phyloP scores from a whole-genome alignment of 768 basidiomycete genomes.

The Lactarius vividus region DNA sequence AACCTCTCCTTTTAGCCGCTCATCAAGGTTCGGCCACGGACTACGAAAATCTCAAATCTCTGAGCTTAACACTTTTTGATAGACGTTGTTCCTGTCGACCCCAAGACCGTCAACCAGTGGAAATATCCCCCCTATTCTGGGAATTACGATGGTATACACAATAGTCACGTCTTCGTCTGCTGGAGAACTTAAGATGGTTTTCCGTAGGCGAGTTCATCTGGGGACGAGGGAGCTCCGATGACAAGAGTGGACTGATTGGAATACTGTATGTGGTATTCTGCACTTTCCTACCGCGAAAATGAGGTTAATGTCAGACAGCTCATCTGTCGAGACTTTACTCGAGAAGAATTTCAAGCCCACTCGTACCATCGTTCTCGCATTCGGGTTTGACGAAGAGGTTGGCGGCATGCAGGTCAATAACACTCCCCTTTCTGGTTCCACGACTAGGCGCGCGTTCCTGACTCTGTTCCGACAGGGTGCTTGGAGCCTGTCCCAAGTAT shows the following conservation, averaged over 20 bases:
- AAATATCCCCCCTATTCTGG: constrained; percentile 63
- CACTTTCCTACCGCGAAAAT: background rate
- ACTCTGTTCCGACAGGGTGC: constrained; percentile 48
- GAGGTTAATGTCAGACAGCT: constrained; percentile 24
- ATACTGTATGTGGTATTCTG: constrained; percentile 31
- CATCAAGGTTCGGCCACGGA: constrained; percentile 44
- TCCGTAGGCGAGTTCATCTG: constrained; percentile 32
- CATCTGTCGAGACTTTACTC: constrained; percentile 41
- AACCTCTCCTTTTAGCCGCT: constrained; percentile 53
- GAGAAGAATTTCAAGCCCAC: constrained; percentile 40
- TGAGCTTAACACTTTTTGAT: background rate
- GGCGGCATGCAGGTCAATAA: constrained; percentile 28
- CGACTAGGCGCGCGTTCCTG: background rate
- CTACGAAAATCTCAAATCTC: background rate
- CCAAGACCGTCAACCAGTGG: constrained; percentile 55
- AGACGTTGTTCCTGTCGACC: constrained; percentile 71
- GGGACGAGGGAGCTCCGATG: constrained; percentile 38
- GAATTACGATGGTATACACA: constrained; percentile 48
- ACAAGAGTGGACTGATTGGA: constrained; percentile 37
- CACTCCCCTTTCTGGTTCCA: background rate
- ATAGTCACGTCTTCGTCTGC: too few species aligned
- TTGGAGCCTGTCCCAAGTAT: constrained; percentile 41
- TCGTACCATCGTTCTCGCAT: constrained; percentile 33
- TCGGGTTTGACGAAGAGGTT: constrained; percentile 46
- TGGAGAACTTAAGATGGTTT: background rate